Evolutionary conservation across 305 asterid genomes (phyloP).

Genomic region (Fraxinus latifolia): DNA sequence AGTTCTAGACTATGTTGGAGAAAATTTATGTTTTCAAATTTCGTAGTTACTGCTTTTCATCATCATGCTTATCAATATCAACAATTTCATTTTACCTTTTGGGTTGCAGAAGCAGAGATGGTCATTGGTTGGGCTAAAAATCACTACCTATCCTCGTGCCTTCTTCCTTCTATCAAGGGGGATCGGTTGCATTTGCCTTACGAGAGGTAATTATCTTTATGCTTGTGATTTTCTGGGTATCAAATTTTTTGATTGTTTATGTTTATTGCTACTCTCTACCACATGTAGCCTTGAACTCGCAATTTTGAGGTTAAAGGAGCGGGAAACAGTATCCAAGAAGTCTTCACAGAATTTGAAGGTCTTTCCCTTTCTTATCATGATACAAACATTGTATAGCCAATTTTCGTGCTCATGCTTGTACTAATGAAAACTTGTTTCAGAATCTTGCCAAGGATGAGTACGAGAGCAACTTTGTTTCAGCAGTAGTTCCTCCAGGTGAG

Average conservation of each 20-base stretch:
- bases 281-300: slow-evolving; percentile 77
- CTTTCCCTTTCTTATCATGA: slow-evolving; percentile 13
- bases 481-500: slow-evolving; percentile 97
- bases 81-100: slow-evolving; percentile 14
- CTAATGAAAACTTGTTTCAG: slow-evolving; percentile 41
- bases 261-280: slow-evolving; percentile 24
- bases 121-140: slow-evolving; percentile 96
- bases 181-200: slow-evolving; percentile 71
- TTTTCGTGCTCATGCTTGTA: slow-evolving; percentile 10
- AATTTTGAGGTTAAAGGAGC: slow-evolving; percentile 76
- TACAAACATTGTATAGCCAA: background rate
- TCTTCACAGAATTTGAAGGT: slow-evolving; percentile 88
- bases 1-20: background rate
- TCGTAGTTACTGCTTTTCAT: slow-evolving; percentile 5
- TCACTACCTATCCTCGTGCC: slow-evolving; percentile 79
- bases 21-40: background rate
- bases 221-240: slow-evolving; percentile 21
- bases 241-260: slow-evolving; percentile 17
- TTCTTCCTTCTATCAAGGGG: slow-evolving; percentile 67
- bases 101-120: slow-evolving; percentile 75
- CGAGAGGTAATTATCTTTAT: slow-evolving; percentile 60
- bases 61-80: slow-evolving; percentile 5
- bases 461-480: slow-evolving; percentile 87
- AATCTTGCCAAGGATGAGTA: slow-evolving; percentile 95
- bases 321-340: slow-evolving; percentile 68